These are phyloP conservation scores for Penicillium sp. DNA, from an alignment of 2,329 filamentous ascomycete genomes.

Conservation along the genomic window DNA sequence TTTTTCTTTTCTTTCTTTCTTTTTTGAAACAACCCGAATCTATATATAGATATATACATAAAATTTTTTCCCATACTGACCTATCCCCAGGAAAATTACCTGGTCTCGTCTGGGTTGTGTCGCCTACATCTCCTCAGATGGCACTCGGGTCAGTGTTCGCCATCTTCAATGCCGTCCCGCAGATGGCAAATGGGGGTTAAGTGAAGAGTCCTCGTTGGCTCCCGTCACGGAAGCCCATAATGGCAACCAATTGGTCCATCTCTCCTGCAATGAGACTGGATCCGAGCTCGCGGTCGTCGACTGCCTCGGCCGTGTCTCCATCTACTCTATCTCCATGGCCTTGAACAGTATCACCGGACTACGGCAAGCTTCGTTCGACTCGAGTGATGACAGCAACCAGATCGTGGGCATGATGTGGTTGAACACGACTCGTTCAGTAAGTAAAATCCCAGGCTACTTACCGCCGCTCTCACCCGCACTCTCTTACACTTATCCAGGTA, in stretches of 20 bases:
- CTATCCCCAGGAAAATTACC: slow-evolving; percentile 68
- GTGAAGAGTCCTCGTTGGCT: slow-evolving; percentile 68
- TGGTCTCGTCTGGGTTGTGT: slow-evolving; percentile 91
- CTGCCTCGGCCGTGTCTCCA: slow-evolving; percentile 73
- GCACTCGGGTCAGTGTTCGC: slow-evolving; percentile 70
- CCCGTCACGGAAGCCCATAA: slow-evolving; percentile 65
- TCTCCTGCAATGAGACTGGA: slow-evolving; percentile 78
- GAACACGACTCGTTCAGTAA: slow-evolving; percentile 57
- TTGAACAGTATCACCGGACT: slow-evolving; percentile 72
- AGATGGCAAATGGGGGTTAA: slow-evolving; percentile 75
- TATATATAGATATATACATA: too few species aligned
- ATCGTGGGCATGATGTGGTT: slow-evolving; percentile 90
- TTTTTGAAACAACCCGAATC: not conserved
- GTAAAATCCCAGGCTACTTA: slow-evolving; percentile 6
- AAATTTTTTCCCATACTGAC: too few species aligned
- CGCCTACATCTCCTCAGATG: slow-evolving; percentile 76
- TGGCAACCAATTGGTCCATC: slow-evolving; percentile 72
- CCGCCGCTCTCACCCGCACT: slow-evolving; percentile 10
- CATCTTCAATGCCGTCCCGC: slow-evolving; percentile 71
- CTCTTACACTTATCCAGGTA: slow-evolving; percentile 31
- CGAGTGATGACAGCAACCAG: slow-evolving; percentile 73
- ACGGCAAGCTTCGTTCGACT: slow-evolving; percentile 68
- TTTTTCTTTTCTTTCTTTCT: too few species aligned
- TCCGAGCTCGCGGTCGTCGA: slow-evolving; percentile 86
- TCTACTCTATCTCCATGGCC: slow-evolving; percentile 72